Base-by-base conservation (phyloP, 495 filamentous ascomycete species). In the Podospora anserina region DNA sequence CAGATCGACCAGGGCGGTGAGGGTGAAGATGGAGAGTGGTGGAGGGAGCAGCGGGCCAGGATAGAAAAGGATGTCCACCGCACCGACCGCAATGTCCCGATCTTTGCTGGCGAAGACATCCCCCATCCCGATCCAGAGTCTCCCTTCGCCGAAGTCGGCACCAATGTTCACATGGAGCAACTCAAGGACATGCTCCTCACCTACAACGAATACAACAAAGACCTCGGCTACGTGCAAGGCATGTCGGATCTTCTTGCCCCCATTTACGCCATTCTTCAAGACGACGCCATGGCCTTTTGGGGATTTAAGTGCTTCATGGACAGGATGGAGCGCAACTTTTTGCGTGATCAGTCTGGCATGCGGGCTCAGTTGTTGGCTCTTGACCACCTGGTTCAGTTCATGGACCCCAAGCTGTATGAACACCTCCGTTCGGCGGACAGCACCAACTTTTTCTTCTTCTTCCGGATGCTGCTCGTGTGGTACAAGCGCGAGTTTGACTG, bases 361-460 rank as follows among this genome's bases (percentile, higher is more conserved):
- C 87, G 94, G 11, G 84, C 88, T 2, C 96, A 99, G 75, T 90
- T 98, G 4, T 84, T 93, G 5, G 91, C 94, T 0, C 86, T 98
- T 1, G 93, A 98, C 72, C 92, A 98, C 64, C 88, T 98, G 1
- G 91, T 97, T 15, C 93, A 96, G 73, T 90, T 99, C 63, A 93
- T 99, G 89, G 95, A 99, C 71, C 94, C 95, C 0, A 90, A 93
- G 74, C 87, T 99, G 54, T 98, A 97, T 74, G 80, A 92, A 11
- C 95, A 99, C 75, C 85, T 99, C 0, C 87, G 97, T 75, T 88
- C 85, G 7, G 92, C 94, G 27, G 96, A 98, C 69, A 92, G 89
- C 72, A 98, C 95, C 20, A 98, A 99, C 78, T 99, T 98, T 80
- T 99, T 99, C 79, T 99, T 99, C 83, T 98, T 98, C 84, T 99